These are phyloP conservation scores for Pythium aquatile DNA, from an alignment of 352 stramenopile species.

Conservation along the genomic window DNA sequence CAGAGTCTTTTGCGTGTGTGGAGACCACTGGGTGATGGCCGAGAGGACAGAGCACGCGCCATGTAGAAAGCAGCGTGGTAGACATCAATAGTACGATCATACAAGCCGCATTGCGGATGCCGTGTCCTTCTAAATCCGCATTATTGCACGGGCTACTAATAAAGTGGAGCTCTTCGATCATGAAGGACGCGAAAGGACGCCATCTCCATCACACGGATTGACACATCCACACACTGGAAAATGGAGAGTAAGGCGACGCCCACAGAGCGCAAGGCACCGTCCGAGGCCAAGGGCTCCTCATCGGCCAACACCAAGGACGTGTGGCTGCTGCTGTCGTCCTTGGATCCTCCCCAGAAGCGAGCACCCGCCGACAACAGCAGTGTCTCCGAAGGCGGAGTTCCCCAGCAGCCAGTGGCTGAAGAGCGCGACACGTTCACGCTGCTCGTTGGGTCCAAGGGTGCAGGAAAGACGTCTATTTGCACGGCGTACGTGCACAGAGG, in stretches of 20 bases:
- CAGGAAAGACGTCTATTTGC: conserved; percentile 84
- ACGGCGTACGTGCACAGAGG: conserved; percentile 61
- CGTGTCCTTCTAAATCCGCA: background rate
- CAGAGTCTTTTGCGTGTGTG: background rate
- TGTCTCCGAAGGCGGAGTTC: background rate
- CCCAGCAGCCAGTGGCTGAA: conserved; percentile 28
- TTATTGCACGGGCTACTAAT: background rate
- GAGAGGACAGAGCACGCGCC: background rate
- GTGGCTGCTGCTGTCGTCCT: conserved; percentile 60
- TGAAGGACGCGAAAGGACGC: conserved; percentile 1
- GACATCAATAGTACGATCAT: background rate
- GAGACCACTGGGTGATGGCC: background rate
- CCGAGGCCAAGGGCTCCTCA: conserved; percentile 17
- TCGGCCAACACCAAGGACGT: conserved; percentile 61
- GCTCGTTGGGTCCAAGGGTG: conserved; percentile 58
- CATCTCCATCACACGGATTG: background rate
- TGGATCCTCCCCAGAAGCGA: conserved; percentile 31
- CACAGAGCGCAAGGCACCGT: conserved; percentile 10
- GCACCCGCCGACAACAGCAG: conserved; percentile 26
- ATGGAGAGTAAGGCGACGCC: conserved; percentile 22
- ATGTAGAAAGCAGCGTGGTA: background rate
- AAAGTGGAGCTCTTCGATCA: conserved; percentile 7
- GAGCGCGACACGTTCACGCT: conserved; percentile 75
- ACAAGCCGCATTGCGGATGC: background rate
- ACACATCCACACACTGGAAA: background rate